Conservation (phyloP, 2,329 filamentous ascomycete genomes). For the Xylariaceae sp. region DNA sequence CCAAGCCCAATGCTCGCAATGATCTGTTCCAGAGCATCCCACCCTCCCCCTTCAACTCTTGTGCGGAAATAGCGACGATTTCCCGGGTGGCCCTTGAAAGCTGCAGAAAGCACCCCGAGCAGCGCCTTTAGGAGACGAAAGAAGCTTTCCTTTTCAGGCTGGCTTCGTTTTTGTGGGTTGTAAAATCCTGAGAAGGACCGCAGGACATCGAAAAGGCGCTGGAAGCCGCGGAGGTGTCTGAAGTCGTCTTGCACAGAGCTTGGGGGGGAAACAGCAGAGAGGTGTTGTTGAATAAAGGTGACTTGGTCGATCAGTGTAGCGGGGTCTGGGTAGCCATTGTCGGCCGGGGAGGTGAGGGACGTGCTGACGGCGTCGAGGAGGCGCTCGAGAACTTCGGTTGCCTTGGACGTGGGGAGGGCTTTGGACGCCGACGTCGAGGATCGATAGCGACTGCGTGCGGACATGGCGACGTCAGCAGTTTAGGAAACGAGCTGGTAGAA, state of each 20-base stretch:
- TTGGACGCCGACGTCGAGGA: slow-evolving; percentile 61
- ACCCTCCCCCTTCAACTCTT: slow-evolving; percentile 72
- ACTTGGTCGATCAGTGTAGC: slow-evolving; percentile 51
- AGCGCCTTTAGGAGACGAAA: slow-evolving; percentile 68
- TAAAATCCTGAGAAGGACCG: slow-evolving; percentile 72
- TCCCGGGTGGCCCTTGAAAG: slow-evolving; percentile 73
- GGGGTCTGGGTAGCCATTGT: slow-evolving; percentile 45
- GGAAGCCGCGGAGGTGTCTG: slow-evolving; percentile 74
- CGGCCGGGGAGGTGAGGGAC: slow-evolving; percentile 30
- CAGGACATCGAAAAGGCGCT: slow-evolving; percentile 65
- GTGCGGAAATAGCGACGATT: slow-evolving; percentile 85
- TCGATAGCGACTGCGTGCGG: slow-evolving; percentile 54
- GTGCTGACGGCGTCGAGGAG: slow-evolving; percentile 48
- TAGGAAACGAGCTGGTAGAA: slow-evolving; percentile 11
- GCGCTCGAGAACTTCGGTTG: slow-evolving; percentile 54
- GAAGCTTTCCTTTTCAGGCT: slow-evolving; percentile 60
- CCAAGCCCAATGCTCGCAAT: slow-evolving; percentile 65
- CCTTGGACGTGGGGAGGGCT: slow-evolving; percentile 53
- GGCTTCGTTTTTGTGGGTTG: slow-evolving; percentile 58
- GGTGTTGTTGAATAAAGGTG: slow-evolving; percentile 62
- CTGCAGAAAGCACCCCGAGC: slow-evolving; percentile 70
- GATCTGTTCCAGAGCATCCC: slow-evolving; percentile 69
- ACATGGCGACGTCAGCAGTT: slow-evolving; percentile 38
- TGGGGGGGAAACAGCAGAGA: slow-evolving; percentile 45
- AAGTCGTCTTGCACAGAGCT: slow-evolving; percentile 71